phyloP scores from a whole-genome alignment of 2,329 filamentous ascomycete genomes.

The Fusarium tuaranense region DNA sequence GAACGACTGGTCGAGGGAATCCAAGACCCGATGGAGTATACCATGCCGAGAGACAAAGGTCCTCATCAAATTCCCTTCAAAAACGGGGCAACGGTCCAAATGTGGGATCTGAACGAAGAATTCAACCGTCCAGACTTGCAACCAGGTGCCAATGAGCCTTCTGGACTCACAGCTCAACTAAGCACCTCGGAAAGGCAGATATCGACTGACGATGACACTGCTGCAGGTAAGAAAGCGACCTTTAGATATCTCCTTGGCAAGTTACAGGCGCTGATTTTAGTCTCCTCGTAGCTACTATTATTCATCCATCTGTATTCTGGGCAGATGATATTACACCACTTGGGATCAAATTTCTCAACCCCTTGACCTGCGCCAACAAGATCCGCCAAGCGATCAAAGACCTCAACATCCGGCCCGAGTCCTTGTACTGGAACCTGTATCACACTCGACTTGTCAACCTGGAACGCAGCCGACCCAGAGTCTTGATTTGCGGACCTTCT shows the following conservation, averaged over 20 bases:
- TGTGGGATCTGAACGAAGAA: background rate
- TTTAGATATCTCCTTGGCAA: background rate
- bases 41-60: background rate
- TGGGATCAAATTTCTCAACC: background rate
- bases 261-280: background rate
- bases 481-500: background rate
- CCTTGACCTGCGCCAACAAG: background rate
- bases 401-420: background rate
- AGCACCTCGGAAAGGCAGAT: background rate
- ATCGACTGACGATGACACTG: background rate
- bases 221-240: background rate
- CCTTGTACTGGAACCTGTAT: background rate
- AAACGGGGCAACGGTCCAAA: background rate
- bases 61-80: background rate
- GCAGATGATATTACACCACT: background rate
- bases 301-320: background rate
- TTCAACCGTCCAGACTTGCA: background rate
- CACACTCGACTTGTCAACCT: background rate
- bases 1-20: background rate
- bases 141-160: background rate
- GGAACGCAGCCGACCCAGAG: background rate
- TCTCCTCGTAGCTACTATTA: background rate
- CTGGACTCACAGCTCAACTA: background rate
- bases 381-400: background rate
- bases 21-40: background rate